These are phyloP conservation scores for Coprinopsis cinerea DNA, from an alignment of 768 basidiomycete genomes.

Conservation along the genomic window DNA sequence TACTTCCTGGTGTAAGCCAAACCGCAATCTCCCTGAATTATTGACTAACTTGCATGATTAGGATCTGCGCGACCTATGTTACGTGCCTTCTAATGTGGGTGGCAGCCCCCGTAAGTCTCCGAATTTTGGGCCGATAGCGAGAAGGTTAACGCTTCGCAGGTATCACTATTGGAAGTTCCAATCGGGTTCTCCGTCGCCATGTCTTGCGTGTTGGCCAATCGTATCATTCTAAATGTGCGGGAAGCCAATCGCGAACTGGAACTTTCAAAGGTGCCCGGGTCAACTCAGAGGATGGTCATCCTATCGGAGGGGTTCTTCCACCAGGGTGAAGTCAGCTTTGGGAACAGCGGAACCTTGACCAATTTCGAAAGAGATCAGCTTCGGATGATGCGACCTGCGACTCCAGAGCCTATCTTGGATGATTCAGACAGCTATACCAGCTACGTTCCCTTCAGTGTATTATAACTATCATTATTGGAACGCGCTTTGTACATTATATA, in stretches of 20 bases:
- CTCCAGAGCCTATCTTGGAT: not conserved
- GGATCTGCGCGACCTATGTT: slow-evolving; percentile 52
- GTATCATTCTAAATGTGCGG: slow-evolving; percentile 52
- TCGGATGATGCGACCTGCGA: slow-evolving; percentile 16
- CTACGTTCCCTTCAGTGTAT: slow-evolving; percentile 3
- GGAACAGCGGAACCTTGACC: slow-evolving; percentile 14
- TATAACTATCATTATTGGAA: not conserved
- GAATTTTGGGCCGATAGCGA: not conserved
- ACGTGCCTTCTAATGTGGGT: slow-evolving; percentile 42
- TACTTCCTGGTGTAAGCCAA: slow-evolving; percentile 51
- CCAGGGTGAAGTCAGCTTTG: slow-evolving; percentile 11
- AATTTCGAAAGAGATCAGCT: slow-evolving; percentile 22
- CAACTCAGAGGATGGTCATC: slow-evolving; percentile 10
- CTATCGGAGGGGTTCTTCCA: not conserved
- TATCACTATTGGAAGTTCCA: slow-evolving; percentile 42
- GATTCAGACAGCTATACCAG: not conserved
- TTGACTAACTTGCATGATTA: slow-evolving; percentile 17
- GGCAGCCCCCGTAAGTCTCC: slow-evolving; percentile 25
- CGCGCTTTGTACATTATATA: slow-evolving; percentile 3
- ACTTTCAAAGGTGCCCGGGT: not conserved
- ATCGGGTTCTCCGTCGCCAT: slow-evolving; percentile 54
- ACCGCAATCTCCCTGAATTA: not conserved
- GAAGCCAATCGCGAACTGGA: slow-evolving; percentile 27
- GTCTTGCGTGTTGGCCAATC: slow-evolving; percentile 52
- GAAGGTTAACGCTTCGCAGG: slow-evolving; percentile 17